phyloP scores from a whole-genome alignment of 2,329 filamentous ascomycete species.

The Calonectria fujianensis region DNA sequence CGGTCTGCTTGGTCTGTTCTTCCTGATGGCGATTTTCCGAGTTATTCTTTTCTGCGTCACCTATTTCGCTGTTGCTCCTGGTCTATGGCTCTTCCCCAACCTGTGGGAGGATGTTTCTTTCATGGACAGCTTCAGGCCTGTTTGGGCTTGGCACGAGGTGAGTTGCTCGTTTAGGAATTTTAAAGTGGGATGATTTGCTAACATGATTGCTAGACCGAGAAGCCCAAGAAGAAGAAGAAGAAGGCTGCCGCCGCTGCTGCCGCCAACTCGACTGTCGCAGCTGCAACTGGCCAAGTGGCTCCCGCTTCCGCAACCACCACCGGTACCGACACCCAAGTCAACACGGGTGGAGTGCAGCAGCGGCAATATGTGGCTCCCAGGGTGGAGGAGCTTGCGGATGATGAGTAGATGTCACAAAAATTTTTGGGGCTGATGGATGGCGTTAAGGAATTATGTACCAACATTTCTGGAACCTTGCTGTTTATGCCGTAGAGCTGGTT shows the following conservation, averaged over 20 bases:
- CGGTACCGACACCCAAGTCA: constrained; percentile 73
- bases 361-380: constrained; percentile 70
- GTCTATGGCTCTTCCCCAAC: constrained; percentile 98
- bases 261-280: constrained; percentile 68
- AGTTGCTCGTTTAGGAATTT: constrained; percentile 54
- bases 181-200: constrained; percentile 41
- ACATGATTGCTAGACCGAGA: constrained; percentile 55
- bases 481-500: constrained; percentile 42
- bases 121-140: constrained; percentile 95
- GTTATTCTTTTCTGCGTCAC: constrained; percentile 96
- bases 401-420: constrained; percentile 62
- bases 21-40: constrained; percentile 97
- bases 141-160: constrained; percentile 99
- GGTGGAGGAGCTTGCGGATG: constrained; percentile 72
- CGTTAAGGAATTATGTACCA: constrained; percentile 54
- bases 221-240: constrained; percentile 76
- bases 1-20: constrained; percentile 92
- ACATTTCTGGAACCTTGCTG: constrained; percentile 43
- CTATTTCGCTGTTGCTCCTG: constrained; percentile 88
- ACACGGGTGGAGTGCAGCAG: constrained; percentile 64
- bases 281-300: constrained; percentile 71
- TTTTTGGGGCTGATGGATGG: constrained; percentile 45
- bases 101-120: constrained; percentile 99
- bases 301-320: constrained; percentile 74
- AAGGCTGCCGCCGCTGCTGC: constrained; percentile 59